These are phyloP conservation scores for Cystobasidium sp. DNA, from an alignment of 1,284 basidiomycete species.

Conservation along the genomic window DNA sequence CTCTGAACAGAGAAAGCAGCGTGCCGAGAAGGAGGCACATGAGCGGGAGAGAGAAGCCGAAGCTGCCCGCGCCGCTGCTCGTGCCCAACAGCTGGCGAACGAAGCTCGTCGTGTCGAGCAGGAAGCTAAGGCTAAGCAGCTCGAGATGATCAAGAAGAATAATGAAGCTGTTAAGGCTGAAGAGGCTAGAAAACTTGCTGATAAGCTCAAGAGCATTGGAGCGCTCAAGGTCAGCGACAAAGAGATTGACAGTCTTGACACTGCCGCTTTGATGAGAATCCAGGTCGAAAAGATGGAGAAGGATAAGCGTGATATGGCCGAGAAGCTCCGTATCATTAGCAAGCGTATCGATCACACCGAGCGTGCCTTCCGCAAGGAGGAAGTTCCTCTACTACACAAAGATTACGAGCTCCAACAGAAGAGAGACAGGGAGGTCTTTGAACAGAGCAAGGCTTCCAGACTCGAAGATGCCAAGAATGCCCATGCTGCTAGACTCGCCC, in stretches of 20 bases:
- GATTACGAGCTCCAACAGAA: conserved; percentile 89
- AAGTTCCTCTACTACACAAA: conserved; percentile 78
- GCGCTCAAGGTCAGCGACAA: conserved; percentile 55
- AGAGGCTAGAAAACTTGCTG: conserved; percentile 88
- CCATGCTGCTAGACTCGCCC: conserved; percentile 73
- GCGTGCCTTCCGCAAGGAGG: conserved; percentile 93
- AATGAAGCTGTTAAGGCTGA: conserved; percentile 80
- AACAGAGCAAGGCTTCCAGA: conserved; percentile 67
- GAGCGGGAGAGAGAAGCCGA: conserved; percentile 91
- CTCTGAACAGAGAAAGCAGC: conserved; percentile 82
- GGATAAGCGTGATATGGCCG: conserved; percentile 87
- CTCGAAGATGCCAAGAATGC: conserved; percentile 67
- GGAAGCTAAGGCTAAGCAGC: conserved; percentile 72
- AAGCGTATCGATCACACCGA: conserved; percentile 96
- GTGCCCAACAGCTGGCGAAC: conserved; percentile 73
- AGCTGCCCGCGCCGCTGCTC: conserved; percentile 73
- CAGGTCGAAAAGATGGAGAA: conserved; percentile 96
- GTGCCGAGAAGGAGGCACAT: conserved; percentile 81
- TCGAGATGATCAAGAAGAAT: conserved; percentile 78
- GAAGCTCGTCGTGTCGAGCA: conserved; percentile 70
- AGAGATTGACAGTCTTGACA: conserved; percentile 83
- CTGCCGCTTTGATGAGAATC: conserved; percentile 83
- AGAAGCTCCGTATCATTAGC: conserved; percentile 78
- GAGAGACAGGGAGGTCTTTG: conserved; percentile 73
- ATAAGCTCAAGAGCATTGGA: conserved; percentile 56